Base-by-base conservation (phyloP, 345 rosid species). In the Populus euphratica region DNA sequence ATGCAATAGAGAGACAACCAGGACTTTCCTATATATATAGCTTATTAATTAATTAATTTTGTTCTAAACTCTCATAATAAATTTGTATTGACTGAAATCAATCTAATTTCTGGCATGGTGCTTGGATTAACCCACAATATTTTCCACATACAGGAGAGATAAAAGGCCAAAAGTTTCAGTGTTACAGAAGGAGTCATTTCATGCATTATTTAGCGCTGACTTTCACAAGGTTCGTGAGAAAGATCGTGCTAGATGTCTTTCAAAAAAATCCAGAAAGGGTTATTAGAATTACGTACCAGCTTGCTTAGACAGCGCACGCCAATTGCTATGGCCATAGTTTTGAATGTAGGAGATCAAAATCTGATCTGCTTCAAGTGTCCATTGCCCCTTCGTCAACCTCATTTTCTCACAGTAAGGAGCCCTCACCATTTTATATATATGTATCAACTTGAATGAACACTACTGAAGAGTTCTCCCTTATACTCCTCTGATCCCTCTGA, bases 321-420 rank as follows among this genome's bases (percentile, higher is more conserved):
- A 91, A 72, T 90, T 90, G 68, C 70, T 73, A 76, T 94, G 98
- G 74, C 97, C 97, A 63, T 87, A 65, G 25, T 81, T 85, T 36
- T 68, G 81, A 69, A 94, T 77, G 71, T 84, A 85, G 31, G 89
- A 85, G 73, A 90, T 72, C 74, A 94, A 86, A 23, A 90, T 82
- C 77, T 79, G 77, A 75, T 94, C 98, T 85, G 92, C 98, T 78
- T 94, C 90, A 49, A 81, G 73, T 2, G 87, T 89, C 96, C 96
- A 90, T 74, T 92, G 93, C 25, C 96, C 96, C 81, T 74, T 91
- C 78, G 91, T 94, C 84, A 91, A 59, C 6, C 98, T 96, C 89
- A 81, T 86, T 83, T 92, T 89, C 79, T 90, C 92, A 69, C 98
- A 92, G 77, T 97, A 92, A 74, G 97, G 98, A 86, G 93, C 92